Evolutionary conservation across 1,284 basidiomycete genomes (phyloP).

Genomic region (Cutaneotrichosporon mucoides): DNA sequence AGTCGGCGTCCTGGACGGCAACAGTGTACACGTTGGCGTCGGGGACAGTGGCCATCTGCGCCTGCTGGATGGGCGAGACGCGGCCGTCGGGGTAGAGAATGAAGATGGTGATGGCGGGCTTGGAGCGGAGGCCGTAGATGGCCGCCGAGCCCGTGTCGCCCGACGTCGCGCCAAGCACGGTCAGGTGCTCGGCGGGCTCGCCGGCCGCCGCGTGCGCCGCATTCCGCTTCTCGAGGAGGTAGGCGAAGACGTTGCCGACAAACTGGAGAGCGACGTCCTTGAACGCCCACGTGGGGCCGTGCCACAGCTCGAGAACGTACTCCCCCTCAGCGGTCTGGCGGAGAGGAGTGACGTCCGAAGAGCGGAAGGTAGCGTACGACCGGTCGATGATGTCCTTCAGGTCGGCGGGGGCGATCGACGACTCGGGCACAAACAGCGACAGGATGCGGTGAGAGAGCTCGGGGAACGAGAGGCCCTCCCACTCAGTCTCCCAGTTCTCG

Average conservation of each 20-base stretch:
- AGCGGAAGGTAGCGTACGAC: conserved; percentile 83
- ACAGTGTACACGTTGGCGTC: conserved; percentile 95
- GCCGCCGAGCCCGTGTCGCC: conserved; percentile 99
- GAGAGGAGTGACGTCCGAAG: conserved; percentile 78
- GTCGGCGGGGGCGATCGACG: conserved; percentile 74
- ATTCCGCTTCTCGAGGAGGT: conserved; percentile 82
- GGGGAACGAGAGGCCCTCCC: conserved; percentile 75
- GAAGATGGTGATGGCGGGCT: conserved; percentile 92
- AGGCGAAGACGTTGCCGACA: conserved; percentile 95
- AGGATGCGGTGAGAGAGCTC: conserved; percentile 81
- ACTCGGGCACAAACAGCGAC: conserved; percentile 79
- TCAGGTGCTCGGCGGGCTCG: conserved; percentile 62
- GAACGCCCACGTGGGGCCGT: conserved; percentile 98
- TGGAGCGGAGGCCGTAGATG: conserved; percentile 92
- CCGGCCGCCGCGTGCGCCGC: conserved; percentile 52
- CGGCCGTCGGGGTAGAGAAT: conserved; percentile 97
- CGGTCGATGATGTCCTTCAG: conserved; percentile 71
- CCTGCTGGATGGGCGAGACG: conserved; percentile 96
- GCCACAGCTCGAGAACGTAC: conserved; percentile 89
- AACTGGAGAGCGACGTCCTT: conserved; percentile 98
- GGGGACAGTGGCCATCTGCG: conserved; percentile 97
- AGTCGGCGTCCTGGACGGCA: conserved; percentile 82
- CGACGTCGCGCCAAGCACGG: conserved; percentile 93
- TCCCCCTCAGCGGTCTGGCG: conserved; percentile 62
- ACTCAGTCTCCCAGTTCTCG: conserved; percentile 64